These are phyloP conservation scores for Chalaropsis thielavioides DNA, from an alignment of 2,329 filamentous ascomycete species.

Conservation along the genomic window DNA sequence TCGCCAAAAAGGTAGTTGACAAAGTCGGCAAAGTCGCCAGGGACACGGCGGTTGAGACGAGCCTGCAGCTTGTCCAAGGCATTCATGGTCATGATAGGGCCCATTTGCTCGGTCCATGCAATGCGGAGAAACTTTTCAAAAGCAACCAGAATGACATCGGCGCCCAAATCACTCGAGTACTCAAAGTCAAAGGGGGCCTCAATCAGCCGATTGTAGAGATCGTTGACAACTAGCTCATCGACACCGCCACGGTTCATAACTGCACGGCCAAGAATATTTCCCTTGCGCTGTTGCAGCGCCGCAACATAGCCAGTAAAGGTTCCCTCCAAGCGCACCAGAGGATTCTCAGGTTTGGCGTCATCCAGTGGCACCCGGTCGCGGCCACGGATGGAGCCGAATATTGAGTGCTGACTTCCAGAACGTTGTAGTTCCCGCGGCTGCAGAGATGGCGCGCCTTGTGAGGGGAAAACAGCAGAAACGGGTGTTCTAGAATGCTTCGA, in stretches of 20 bases:
- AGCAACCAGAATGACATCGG: constrained; percentile 76
- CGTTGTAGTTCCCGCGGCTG: constrained; percentile 26
- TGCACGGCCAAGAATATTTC: constrained; percentile 67
- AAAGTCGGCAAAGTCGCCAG: constrained; percentile 58
- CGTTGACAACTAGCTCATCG: constrained; percentile 71
- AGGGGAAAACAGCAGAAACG: constrained; percentile 26
- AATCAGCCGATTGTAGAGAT: constrained; percentile 76
- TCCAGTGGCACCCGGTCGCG: constrained; percentile 31
- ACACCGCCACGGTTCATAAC: constrained; percentile 49
- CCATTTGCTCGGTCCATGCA: constrained; percentile 81
- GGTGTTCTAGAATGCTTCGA: constrained; percentile 31
- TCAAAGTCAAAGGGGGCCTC: constrained; percentile 72
- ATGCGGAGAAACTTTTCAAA: constrained; percentile 87
- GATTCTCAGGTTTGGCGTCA: constrained; percentile 45
- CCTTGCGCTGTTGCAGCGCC: constrained; percentile 69
- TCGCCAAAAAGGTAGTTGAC: constrained; percentile 49
- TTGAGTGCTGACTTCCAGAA: constrained; percentile 37
- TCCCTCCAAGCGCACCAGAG: constrained; percentile 62
- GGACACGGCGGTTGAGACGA: constrained; percentile 48
- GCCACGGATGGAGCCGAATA: constrained; percentile 41
- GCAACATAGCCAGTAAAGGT: constrained; percentile 73
- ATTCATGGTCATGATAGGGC: constrained; percentile 60
- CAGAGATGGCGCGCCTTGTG: constrained; percentile 23
- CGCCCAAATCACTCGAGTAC: constrained; percentile 55
- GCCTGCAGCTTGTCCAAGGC: constrained; percentile 62